Base-by-base conservation (phyloP, 164 flowering plant genomes). In the Dillenia suffruticosa region DNA sequence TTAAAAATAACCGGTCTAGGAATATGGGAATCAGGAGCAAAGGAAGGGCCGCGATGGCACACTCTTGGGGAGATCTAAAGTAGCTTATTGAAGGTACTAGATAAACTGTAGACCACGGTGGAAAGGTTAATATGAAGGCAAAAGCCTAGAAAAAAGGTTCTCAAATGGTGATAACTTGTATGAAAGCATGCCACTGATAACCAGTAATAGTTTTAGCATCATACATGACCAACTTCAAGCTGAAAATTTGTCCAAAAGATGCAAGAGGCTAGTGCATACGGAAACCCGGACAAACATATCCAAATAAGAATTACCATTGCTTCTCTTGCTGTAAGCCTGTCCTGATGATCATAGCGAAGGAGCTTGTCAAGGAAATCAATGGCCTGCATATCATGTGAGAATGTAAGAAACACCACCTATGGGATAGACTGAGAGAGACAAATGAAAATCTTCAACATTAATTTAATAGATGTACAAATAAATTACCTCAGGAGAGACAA, bases 281-380 rank as follows among this genome's bases (percentile, higher is more conserved):
- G 40, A 32, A 32, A 32, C 6, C 40, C 40, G 7, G 40, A 32
- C 40, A 32, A 32, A 32, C 40, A 5, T 32, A 32, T 32, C 32
- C 11, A 19, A 10, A 32, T 26, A 26, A 50, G 53, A 16, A 26
- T 69, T 81, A 83, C 88, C 85, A 83, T 81, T 49, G 88, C 88
- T 70, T 83, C 88, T 76, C 70, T 81, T 19, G 88, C 88, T 12
- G 88, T 81, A 12, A 82, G 74, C 71, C 88, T 79, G 58, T 80
- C 86, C 54, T 80, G 86, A 72, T 84, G 86, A 68, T 84, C 88
- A 76, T 84, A 84, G 11, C 84, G 84, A 32, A 84, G 84, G 22
- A 84, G 81, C 75, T 84, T 81, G 60, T 84, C 88, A 58, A 84
- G 85, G 76, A 77, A 81, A 78, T 81, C 85, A 66, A 83, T 64